phyloP scores from a whole-genome alignment of 1,139 yeast species.

The Zygotorulaspora mrakii region DNA sequence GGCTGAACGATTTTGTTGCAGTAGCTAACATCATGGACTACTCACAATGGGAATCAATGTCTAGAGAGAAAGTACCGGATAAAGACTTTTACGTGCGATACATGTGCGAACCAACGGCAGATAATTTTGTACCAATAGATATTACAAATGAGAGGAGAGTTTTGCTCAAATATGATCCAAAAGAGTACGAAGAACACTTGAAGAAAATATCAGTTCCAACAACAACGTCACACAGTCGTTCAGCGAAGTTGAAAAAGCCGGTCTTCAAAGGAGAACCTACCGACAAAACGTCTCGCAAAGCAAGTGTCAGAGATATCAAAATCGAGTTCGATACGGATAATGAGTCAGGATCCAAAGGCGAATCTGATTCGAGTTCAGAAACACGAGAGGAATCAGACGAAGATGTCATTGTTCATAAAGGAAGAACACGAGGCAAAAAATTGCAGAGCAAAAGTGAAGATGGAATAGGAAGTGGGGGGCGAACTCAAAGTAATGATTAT shows the following conservation, averaged over 20 bases:
- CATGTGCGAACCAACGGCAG: constrained; percentile 31
- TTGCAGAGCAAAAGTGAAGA: constrained; percentile 1
- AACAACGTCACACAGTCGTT: constrained; percentile 4
- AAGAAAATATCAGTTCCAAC: constrained; percentile 24
- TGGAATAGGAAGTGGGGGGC: constrained; percentile 1
- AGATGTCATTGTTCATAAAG: constrained; percentile 9
- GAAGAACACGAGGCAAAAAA: neutral
- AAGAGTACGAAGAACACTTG: constrained; percentile 28
- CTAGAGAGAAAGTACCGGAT: constrained; percentile 9
- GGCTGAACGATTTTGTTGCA: constrained; percentile 27
- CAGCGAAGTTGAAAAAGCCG: constrained; percentile 5
- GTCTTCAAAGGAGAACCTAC: constrained; percentile 7
- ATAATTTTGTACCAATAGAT: constrained; percentile 24
- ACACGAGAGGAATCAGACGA: constrained; percentile 11
- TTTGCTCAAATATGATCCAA: constrained; percentile 23
- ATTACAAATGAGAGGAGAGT: constrained; percentile 21
- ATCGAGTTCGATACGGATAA: constrained; percentile 11
- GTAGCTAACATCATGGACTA: constrained; percentile 24
- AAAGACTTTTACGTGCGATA: constrained; percentile 24
- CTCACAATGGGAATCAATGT: constrained; percentile 11
- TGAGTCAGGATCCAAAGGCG: constrained; percentile 9
- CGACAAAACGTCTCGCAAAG: constrained; percentile 2
- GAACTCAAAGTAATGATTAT: neutral
- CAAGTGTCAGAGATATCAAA: constrained; percentile 12
- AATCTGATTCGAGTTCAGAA: constrained; percentile 8